A percentile compares a stretch with the other conserved stretches of the same genome.
These are phyloP conservation scores for Aethionema arabicum DNA, from an alignment of 345 rosid species.

Conservation along the genomic window DNA sequence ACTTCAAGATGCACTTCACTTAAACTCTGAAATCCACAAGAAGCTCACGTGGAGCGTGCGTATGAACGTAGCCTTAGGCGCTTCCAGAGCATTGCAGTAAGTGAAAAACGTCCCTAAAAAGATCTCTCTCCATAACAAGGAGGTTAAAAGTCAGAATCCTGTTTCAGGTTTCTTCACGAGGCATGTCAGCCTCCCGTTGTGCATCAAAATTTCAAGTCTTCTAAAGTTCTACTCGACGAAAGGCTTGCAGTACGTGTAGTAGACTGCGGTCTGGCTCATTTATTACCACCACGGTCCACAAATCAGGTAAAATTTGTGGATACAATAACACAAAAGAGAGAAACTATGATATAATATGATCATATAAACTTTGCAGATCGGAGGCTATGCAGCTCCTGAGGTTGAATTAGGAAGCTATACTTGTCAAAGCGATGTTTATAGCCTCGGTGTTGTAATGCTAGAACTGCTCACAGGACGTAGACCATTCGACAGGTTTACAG, in stretches of 20 bases:
- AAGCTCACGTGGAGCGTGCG: conserved; percentile 80
- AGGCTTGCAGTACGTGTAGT: conserved; percentile 64
- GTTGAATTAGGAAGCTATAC: conserved; percentile 73
- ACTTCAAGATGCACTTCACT: conserved; percentile 75
- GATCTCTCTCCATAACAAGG: background rate
- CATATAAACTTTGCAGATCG: conserved; percentile 37
- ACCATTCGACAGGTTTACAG: conserved; percentile 68
- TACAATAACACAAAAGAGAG: too few species aligned
- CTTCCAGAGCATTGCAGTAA: conserved; percentile 91
- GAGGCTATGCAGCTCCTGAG: conserved; percentile 79
- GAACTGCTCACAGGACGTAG: conserved; percentile 87
- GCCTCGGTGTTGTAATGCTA: conserved; percentile 94
- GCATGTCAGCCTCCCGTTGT: conserved; percentile 74
- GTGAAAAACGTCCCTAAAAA: conserved; percentile 29
- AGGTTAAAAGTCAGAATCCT: conserved; percentile 6
- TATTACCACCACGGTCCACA: conserved; percentile 50
- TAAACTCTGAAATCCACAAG: conserved; percentile 52
- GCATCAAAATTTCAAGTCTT: conserved; percentile 74
- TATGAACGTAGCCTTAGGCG: conserved; percentile 69
- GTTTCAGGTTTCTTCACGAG: conserved; percentile 78
- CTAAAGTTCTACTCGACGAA: conserved; percentile 73
- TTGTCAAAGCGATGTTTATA: conserved; percentile 86
- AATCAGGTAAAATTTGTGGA: conserved; percentile 51
- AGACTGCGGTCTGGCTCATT: conserved; percentile 75
- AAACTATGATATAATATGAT: too few species aligned